Evolutionary conservation across 106 monocot species (phyloP), one percentile per base, ranked within the genome.

Genomic region (Narthecium ossifragum): DNA sequence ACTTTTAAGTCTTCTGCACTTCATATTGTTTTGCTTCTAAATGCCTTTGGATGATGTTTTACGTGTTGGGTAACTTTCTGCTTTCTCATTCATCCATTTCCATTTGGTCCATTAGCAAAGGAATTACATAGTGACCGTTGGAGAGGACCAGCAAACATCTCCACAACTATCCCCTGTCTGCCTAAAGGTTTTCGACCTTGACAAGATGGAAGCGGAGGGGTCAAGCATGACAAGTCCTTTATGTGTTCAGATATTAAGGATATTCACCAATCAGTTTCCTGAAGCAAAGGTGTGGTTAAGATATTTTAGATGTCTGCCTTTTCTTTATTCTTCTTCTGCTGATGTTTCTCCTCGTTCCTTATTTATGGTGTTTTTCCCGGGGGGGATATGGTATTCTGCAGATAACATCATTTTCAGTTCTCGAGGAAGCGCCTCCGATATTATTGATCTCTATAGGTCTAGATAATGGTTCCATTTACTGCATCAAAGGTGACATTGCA

Each of bases 401-500:
- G 94, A 84, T 96, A 46, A 96, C 90, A 23, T 90, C 90, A 55
- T 90, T 96, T 75, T 57, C 75, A 67, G 90, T 96, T 73, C 80
- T 90, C 3, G 94, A 96, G 70, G 94, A 96, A 71, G 83, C 90
- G 55, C 86, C 94, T 48, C 94, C 94, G 7, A 83, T 83, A 80
- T 57, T 96, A 25, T 53, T 86, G 18, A 84, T 96, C 2, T 66
- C 86, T 8, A 81, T 96, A 49, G 94, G 90, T 46, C 53, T 96
- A 46, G 94, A 96, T 26, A 83, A 64, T 34, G 94, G 94, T 63
- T 86, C 70, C 14, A 78, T 96, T 62, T 96, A 96, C 69, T 96
- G 94, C 80, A 96, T 96, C 57, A 80, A 90, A 68, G 94, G 94
- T 37, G 94, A 96, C 29, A 81, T 96, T 65, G 83, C 94, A 31